These are phyloP conservation scores for Oryza brachyantha DNA, from an alignment of 176 grass and related monocot genomes.

Conservation along the genomic window DNA sequence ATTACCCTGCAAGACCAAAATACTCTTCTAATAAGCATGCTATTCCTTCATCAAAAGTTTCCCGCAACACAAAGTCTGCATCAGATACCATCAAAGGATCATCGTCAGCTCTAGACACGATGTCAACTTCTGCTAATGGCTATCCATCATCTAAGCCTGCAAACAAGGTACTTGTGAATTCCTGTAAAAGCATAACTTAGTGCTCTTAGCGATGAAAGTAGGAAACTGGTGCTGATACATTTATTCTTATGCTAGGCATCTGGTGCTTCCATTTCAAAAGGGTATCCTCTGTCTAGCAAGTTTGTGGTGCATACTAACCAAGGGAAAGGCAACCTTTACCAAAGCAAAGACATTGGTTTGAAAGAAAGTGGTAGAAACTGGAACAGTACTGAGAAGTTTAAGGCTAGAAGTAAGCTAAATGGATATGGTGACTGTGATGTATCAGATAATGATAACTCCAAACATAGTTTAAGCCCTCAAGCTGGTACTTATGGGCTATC, in stretches of 20 bases:
- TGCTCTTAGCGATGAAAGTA: background rate
- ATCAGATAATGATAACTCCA: slow-evolving; percentile 45
- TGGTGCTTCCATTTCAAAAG: slow-evolving; percentile 58
- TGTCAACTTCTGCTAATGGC: slow-evolving; percentile 25
- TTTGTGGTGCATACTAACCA: slow-evolving; percentile 47
- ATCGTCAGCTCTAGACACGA: slow-evolving; percentile 42
- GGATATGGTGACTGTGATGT: slow-evolving; percentile 34
- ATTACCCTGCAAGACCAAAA: slow-evolving; percentile 45
- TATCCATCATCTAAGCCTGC: slow-evolving; percentile 40
- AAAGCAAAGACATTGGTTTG: slow-evolving; percentile 41
- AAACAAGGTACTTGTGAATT: slow-evolving; percentile 66
- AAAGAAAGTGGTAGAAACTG: slow-evolving; percentile 56
- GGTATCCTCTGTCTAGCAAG: slow-evolving; percentile 53
- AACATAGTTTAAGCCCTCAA: slow-evolving; percentile 29
- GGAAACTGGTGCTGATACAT: slow-evolving; percentile 32
- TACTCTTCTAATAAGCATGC: slow-evolving; percentile 41
- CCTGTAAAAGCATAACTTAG: slow-evolving; percentile 21
- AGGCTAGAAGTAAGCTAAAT: slow-evolving; percentile 50
- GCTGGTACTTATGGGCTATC: slow-evolving; percentile 20
- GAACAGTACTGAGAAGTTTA: slow-evolving; percentile 47
- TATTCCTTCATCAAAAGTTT: slow-evolving; percentile 44
- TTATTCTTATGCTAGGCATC: slow-evolving; percentile 47
- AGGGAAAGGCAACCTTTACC: slow-evolving; percentile 51
- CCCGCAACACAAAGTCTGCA: slow-evolving; percentile 31
- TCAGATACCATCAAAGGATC: slow-evolving; percentile 54